Percentiles rank a stretch among this genome's conserved stretches.
Evolutionary conservation across 768 basidiomycete genomes (phyloP).

Genomic region (Infundibulicybe gibba): DNA sequence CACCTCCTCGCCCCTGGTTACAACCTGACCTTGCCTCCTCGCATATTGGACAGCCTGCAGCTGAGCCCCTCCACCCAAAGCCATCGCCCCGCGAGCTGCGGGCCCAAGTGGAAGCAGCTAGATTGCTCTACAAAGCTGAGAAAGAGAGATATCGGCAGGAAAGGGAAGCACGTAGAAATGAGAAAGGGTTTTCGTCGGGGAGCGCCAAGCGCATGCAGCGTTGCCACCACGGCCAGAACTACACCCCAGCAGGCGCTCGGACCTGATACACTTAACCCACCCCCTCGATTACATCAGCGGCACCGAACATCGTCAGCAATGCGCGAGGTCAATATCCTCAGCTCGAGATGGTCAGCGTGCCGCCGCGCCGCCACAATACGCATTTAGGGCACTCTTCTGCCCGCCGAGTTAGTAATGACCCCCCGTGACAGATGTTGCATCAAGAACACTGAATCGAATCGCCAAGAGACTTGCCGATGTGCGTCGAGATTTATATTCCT

Average conservation of each 20-base stretch:
- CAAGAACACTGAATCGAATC: constrained; percentile 47
- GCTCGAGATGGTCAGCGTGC: constrained; percentile 61
- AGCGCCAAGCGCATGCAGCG: neutral
- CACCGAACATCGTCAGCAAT: constrained; percentile 55
- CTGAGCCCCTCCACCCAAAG: constrained; percentile 8
- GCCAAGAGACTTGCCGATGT: constrained; percentile 62
- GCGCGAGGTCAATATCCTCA: constrained; percentile 58
- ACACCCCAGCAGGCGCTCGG: too few species aligned
- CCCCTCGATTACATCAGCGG: neutral
- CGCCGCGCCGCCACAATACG: constrained; percentile 39
- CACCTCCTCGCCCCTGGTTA: constrained; percentile 15
- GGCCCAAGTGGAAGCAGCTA: constrained; percentile 60
- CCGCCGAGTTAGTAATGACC: constrained; percentile 20
- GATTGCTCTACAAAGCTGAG: constrained; percentile 60
- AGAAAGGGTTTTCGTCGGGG: constrained; percentile 14
- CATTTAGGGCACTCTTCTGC: constrained; percentile 30
- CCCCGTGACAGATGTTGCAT: constrained; percentile 25
- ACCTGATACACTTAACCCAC: too few species aligned
- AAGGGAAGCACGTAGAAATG: constrained; percentile 44
- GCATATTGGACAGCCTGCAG: constrained; percentile 4
- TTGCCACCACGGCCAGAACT: neutral
- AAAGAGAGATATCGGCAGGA: constrained; percentile 68
- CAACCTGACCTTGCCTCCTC: constrained; percentile 1
- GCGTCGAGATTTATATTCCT: constrained; percentile 19
- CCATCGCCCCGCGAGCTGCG: constrained; percentile 32